Conservation (phyloP, 805 yeast species). For the Candida caryicola region DNA sequence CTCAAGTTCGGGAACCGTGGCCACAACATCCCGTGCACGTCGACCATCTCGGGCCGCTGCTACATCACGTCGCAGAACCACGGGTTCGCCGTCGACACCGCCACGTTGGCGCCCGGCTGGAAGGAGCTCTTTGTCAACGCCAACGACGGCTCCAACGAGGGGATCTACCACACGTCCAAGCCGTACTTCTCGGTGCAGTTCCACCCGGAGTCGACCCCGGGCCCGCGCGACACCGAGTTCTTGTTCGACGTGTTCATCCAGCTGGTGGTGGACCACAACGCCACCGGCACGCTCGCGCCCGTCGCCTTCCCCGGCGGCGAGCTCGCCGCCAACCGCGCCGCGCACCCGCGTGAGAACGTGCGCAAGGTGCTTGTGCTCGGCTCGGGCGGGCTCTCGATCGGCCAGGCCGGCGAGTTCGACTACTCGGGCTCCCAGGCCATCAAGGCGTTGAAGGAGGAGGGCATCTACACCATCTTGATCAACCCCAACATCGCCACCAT, state of each 20-base stretch:
- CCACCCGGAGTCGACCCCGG: conserved; percentile 99
- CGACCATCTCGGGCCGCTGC: conserved; percentile 87
- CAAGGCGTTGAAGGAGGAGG: conserved; percentile 97
- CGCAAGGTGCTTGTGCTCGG: conserved; percentile 94
- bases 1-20: conserved; percentile 99
- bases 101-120: conserved; percentile 78
- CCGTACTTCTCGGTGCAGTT: conserved; percentile 98
- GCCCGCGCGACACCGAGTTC: conserved; percentile 98
- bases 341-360: conserved; percentile 75
- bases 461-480: conserved; percentile 90
- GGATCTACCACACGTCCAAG: conserved; percentile 83
- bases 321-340: conserved; percentile 66
- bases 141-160: conserved; percentile 97
- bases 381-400: conserved; percentile 97
- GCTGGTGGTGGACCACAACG: conserved; percentile 66
- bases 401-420: conserved; percentile 99
- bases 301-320: conserved; percentile 91
- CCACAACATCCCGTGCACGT: conserved; percentile 95
- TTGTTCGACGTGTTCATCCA: conserved; percentile 90
- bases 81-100: conserved; percentile 93
- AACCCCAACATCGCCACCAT: conserved; percentile 98
- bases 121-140: conserved; percentile 92
- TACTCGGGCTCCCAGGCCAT: conserved; percentile 99
- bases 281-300: conserved; percentile 58
- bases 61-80: conserved; percentile 98